Evolutionary conservation across 495 filamentous ascomycete genomes (phyloP), one percentile per base, ranked within the genome.

Genomic region (Hypomontagnella monticulosa): DNA sequence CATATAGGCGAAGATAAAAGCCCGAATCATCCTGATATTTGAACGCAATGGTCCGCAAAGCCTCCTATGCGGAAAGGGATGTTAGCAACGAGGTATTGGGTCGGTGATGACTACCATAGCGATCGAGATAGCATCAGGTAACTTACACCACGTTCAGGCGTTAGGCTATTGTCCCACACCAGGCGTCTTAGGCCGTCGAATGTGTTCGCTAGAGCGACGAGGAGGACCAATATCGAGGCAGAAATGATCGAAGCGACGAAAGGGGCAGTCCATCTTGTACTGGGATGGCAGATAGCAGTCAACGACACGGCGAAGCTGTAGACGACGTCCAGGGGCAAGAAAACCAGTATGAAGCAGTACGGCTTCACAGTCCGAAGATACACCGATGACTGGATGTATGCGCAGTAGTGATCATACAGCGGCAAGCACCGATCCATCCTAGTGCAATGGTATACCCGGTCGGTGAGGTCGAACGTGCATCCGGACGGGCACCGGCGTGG

Each of bases 351-450:
- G 50, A 46, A 54, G 41, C 23, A 49, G 51, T 63, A 63, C 42
- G 50, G 41, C 50, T 63, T 63, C 49, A 63, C 30, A 2, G 59
- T 56, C 20, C 51, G 59, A 14, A 63, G 59, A 50, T 63, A 63
- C 27, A 63, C 59, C 10, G 50, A 32, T 42, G 50, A 34, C 30
- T 30, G 51, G 16, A 61, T 18, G 33, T 43, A 53, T 0, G 3
- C 16, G 36, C 57, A 61, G 38, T 51, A 61, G 15, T 63, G 50
- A 33, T 63, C 59, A 16, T 63, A 63, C 0, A 63, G 15, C 6
- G 59, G 59, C n/a, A 63, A 38, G 30, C 59, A 63, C 1, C 20
- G 50, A 1, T 19, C 11, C 16, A 48, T 36, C 4, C 0, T 27
- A 16, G 4, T 19, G 32, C 59, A 63, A 34, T 63, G 59, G 42